These are phyloP conservation scores for Parathielavia appendiculata DNA, from an alignment of 495 filamentous ascomycete species.

Conservation along the genomic window DNA sequence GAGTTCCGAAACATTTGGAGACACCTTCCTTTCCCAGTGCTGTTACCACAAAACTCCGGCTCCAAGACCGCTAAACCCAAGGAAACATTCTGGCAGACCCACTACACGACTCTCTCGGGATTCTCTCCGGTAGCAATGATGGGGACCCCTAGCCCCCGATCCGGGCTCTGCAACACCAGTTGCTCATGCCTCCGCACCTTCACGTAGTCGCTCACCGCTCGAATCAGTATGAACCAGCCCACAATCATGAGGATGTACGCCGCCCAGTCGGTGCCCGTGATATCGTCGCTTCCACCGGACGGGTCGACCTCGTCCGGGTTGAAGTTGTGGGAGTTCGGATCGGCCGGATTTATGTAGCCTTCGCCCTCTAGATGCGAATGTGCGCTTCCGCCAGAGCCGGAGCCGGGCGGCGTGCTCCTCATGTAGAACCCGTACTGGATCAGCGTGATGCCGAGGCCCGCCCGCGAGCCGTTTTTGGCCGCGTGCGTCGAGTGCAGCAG, in stretches of 20 bases:
- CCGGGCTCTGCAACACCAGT: slow-evolving; percentile 88
- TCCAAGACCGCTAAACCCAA: background rate
- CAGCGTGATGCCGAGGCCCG: slow-evolving; percentile 91
- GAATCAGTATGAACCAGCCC: slow-evolving; percentile 95
- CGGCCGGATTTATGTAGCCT: slow-evolving; percentile 59
- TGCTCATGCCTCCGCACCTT: slow-evolving; percentile 84
- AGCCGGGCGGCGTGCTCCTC: slow-evolving; percentile 45
- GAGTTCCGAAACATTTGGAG: background rate
- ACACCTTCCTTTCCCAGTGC: background rate
- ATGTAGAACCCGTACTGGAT: slow-evolving; percentile 95
- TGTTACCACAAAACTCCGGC: background rate
- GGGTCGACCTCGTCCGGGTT: slow-evolving; percentile 59
- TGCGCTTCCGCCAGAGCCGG: slow-evolving; percentile 38
- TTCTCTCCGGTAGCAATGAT: slow-evolving; percentile 85
- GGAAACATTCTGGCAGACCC: background rate
- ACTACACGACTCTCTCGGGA: slow-evolving; percentile 74
- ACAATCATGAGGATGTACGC: slow-evolving; percentile 96
- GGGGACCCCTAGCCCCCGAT: slow-evolving; percentile 77
- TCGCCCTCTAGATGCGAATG: slow-evolving; percentile 48
- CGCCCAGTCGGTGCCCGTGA: slow-evolving; percentile 69
- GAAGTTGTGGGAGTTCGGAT: slow-evolving; percentile 89
- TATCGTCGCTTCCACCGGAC: slow-evolving; percentile 31
- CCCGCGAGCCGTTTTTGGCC: slow-evolving; percentile 92
- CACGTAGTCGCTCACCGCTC: slow-evolving; percentile 82
- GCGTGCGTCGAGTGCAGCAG: slow-evolving; percentile 96